Base-by-base conservation (phyloP, 257 asterid genomes). In the Solanum piurae region DNA sequence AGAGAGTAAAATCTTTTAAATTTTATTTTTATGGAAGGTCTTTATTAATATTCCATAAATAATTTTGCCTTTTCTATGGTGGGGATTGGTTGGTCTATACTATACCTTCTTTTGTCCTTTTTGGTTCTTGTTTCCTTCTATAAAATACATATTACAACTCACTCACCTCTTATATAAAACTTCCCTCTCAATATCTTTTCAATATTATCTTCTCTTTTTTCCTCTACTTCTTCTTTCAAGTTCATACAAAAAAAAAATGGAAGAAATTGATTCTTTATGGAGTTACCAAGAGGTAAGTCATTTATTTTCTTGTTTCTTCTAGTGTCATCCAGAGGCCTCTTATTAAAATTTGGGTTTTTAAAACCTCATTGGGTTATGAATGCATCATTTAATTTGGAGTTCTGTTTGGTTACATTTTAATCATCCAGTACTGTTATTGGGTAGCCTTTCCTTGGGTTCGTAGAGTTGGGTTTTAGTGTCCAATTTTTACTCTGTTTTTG, bases 261-360 rank as follows among this genome's bases (percentile, higher is more conserved):
- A 90, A 20, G 97, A 94, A 52, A 86, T 95, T 90, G 88, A 91
- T 90, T 88, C 95, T 80, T 77, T 90, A 21, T 96, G 95, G 96
- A 91, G 89, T 88, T 95, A 90, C 86, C 90, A 93, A 69, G 94
- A 94, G 97, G 98, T 94, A 44, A 79, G 85, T 86, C 68, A 58
- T 58, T 55, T 55, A 55, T 18, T 55, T 55, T 7, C 10, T 55
- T 55, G n/a, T 55, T 55, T 55, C n/a, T 18, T 55, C 60, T 49
- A 49, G 21, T 49, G 0, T 49, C 60, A 49, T 49, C 8, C 60
- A 49, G 7, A 3, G 9, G 46, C 23, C 46, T 55, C 36, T 71
- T 31, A 16, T 20, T 44, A 40, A 3, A 10, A 72, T 46, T 60
- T 72, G 2, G 7, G 4, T 69, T 29, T 6, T 29, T 25, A 11